Evolutionary conservation across 2,329 filamentous ascomycete genomes (phyloP).

Genomic region (Leptographium procerum): DNA sequence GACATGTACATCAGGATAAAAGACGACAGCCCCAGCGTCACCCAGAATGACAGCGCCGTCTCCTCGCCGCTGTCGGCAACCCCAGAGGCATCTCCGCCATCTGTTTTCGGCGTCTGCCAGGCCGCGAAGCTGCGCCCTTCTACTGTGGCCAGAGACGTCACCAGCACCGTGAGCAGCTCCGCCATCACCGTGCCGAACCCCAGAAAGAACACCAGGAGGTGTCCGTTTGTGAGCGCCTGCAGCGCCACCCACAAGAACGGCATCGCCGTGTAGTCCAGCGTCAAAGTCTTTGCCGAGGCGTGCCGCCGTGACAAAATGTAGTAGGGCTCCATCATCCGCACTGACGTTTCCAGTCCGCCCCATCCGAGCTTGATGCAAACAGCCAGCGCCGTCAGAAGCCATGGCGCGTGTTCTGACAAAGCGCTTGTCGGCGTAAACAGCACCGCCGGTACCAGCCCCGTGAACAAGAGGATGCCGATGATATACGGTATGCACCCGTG

Average conservation of each 20-base stretch:
- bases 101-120: neutral
- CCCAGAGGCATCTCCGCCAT: neutral
- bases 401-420: conserved; percentile 51
- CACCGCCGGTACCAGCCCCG: conserved; percentile 46
- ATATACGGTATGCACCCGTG: conserved; percentile 51
- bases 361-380: conserved; percentile 58
- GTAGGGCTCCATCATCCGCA: conserved; percentile 66
- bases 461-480: conserved; percentile 42
- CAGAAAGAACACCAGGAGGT: conserved; percentile 55
- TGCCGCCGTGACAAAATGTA: conserved; percentile 57
- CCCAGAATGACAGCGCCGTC: conserved; percentile 52
- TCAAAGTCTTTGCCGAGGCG: conserved; percentile 53
- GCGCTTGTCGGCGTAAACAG: conserved; percentile 45
- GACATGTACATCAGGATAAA: conserved; percentile 57
- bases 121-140: conserved; percentile 47
- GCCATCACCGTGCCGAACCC: conserved; percentile 61
- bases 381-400: conserved; percentile 53
- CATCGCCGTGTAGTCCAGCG: conserved; percentile 62
- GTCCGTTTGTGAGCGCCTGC: conserved; percentile 49
- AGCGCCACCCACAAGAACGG: conserved; percentile 56
- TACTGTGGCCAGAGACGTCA: conserved; percentile 53
- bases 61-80: conserved; percentile 45
- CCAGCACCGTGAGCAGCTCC: conserved; percentile 61
- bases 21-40: conserved; percentile 49
- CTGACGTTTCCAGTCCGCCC: conserved; percentile 55